Percentiles rank a stretch among this genome's conserved stretches.
Evolutionary conservation across 176 grass and related monocot species (phyloP).

Genomic region (Pontederia crassipes): DNA sequence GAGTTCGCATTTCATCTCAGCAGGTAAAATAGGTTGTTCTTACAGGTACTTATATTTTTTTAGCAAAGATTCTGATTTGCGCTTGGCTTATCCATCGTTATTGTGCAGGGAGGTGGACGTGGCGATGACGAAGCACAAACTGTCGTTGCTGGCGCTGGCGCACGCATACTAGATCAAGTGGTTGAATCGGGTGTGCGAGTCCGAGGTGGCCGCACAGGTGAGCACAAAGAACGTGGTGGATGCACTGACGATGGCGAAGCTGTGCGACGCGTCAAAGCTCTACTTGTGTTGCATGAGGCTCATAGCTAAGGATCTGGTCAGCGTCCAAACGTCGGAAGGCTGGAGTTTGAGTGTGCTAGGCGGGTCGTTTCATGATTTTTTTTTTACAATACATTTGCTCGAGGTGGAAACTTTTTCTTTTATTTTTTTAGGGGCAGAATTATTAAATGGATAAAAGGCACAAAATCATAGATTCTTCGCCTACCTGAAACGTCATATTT

Average conservation of each 20-base stretch:
- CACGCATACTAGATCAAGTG: slow-evolving; percentile 66
- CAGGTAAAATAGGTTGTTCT: no score
- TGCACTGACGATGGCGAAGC: slow-evolving; percentile 55
- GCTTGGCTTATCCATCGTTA: no score
- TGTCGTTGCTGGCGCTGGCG: slow-evolving; percentile 66
- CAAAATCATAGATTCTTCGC: no score
- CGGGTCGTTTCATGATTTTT: no score
- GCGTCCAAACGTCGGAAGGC: slow-evolving; percentile 48
- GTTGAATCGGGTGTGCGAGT: slow-evolving; percentile 56
- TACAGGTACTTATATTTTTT: no score
- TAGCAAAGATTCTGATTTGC: no score
- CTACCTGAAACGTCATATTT: no score
- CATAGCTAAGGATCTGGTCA: neutral
- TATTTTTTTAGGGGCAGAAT: no score
- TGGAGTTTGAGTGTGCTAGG: slow-evolving; percentile 27
- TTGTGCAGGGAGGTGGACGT: no score
- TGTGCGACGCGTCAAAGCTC: slow-evolving; percentile 74
- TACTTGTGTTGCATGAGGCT: slow-evolving; percentile 49
- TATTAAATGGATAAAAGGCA: no score
- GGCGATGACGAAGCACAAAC: slow-evolving; percentile 13
- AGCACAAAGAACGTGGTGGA: slow-evolving; percentile 41
- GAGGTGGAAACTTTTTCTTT: no score
- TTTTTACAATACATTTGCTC: no score
- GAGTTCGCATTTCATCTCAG: neutral
- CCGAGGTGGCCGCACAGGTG: slow-evolving; percentile 32